phyloP scores from a whole-genome alignment of 768 basidiomycete species.

The Austroboletus eburneus region DNA sequence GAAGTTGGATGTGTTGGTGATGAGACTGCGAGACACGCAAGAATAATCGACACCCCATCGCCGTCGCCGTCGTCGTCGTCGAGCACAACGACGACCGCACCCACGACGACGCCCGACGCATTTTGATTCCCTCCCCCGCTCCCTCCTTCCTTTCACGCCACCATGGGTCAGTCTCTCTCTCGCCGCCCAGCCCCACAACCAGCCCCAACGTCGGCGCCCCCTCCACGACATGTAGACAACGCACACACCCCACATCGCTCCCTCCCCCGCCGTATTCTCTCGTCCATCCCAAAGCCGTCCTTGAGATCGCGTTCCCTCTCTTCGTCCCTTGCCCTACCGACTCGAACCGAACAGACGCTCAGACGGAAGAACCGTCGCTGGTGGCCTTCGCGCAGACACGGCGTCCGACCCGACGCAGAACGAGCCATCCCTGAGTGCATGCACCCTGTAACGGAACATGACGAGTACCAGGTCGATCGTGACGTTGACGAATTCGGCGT shows the following conservation, averaged over 20 bases:
- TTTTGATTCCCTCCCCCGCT: no score
- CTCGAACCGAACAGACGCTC: conserved; percentile 24
- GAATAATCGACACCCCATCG: conserved; percentile 22
- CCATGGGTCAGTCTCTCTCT: conserved; percentile 32
- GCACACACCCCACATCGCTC: conserved; percentile 8
- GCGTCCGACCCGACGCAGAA: conserved; percentile 9
- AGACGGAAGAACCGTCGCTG: conserved; percentile 26
- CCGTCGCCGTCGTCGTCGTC: conserved; percentile 10
- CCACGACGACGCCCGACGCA: no score
- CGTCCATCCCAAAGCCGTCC: conserved; percentile 27
- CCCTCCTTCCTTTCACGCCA: conserved; percentile 3
- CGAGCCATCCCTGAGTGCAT: conserved; percentile 15
- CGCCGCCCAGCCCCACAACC: conserved; percentile 16
- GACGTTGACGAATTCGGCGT: conserved; percentile 26
- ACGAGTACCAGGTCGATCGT: conserved; percentile 27
- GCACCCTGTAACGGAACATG: conserved; percentile 19
- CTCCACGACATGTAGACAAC: conserved; percentile 4
- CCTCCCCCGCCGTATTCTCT: conserved; percentile 34
- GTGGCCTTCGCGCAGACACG: conserved; percentile 20
- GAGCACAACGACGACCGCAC: neutral
- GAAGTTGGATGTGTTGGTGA: conserved; percentile 21
- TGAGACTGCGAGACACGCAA: conserved; percentile 23
- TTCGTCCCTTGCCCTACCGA: conserved; percentile 18
- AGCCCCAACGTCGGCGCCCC: conserved; percentile 6
- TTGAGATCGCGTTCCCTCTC: conserved; percentile 13